Base-by-base conservation (phyloP, 2,329 filamentous ascomycete genomes). In the Phialophora tarda region DNA sequence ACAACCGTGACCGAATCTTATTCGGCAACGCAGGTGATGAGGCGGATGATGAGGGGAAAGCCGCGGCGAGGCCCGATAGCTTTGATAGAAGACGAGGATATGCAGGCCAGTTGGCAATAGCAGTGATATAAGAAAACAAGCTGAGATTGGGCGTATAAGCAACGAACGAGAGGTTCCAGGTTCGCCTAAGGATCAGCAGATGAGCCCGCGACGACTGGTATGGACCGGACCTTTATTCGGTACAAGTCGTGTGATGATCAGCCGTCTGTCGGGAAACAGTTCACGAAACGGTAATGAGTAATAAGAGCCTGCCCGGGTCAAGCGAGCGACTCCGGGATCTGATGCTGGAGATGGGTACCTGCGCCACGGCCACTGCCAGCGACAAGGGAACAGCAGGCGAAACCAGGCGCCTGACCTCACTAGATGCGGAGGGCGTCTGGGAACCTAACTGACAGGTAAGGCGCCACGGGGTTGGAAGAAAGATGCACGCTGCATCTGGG, bases 351-450 rank as follows among this genome's bases (percentile, higher is more conserved):
- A 53, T 53, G 58, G 59, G 59, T 62, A 64, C 64, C 64, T 67
- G 62, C 62, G 47, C 57, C 44, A 32, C 41, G 53, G 50, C 51
- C 30, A 50, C 51, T 47, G 38, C 63, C 24, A 17, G 53, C 30
- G 41, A 53, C 54, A n/a, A 55, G 24, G 53, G n/a, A 41, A 26
- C 61, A 50, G 53, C 24, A 47, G 51, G 56, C 58, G 21, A 41
- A 41, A 10, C 50, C 28, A 38, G 63, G 50, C 59, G 66, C 66
- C 66, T 63, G 55, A 63, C 44, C 32, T 34, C 38, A 61, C 50
- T 58, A 57, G 38, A 61, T 55, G 62, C 57, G 38, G 56, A 59
- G 34, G 60, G 57, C 44, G 44, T 28, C 23, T 48, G 12, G n/a
- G 34, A 21, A 57, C 17, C 38, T 17, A 41, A 63, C 24, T 50